Base-by-base conservation (phyloP, 1,139 yeast genomes). In the Protomyces inouyei region DNA sequence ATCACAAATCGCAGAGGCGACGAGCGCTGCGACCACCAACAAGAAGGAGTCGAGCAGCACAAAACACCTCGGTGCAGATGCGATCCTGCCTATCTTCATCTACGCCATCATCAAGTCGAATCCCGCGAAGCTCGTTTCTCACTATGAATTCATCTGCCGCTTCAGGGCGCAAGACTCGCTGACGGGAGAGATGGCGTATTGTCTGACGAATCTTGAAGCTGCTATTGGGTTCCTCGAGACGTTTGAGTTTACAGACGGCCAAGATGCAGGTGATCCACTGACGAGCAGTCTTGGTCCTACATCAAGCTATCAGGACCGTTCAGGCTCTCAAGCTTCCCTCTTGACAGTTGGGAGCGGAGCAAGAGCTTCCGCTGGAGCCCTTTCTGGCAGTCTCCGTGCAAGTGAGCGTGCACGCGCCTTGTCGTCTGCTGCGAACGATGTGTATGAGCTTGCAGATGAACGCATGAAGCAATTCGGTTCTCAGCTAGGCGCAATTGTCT, bases 191-290 rank as follows among this genome's bases (percentile, higher is more conserved):
- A 77, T 82, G 45, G 73, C 82, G 38, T 85, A 83, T 71, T 84
- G 85, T 57, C 72, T 85, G 60, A 85, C 89, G 1, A 85, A 85
- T 70, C 74, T 83, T 55, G 88, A 85, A 69, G 90, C 89, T 0
- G 82, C 87, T 2, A 73, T 84, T 23, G 79, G 80, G 18, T 83
- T 83, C 67, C 70, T 83, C 14, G 80, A 81, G 54, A 76, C 80
- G 18, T 76, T 81, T 16, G 68, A 67, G 37, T 35, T 61, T n/a
- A 45, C 52, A 14, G 59, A 54, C 16, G 59, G 55, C 12, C 28
- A 32, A 16, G n/a, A 38, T 8, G 55, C 46, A 3, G 25, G 37
- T 8, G 59, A 60, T 46, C 55, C 59, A 10, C 51, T 55, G 28
- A 43, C 53, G 16, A 40, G 21, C 48, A 25, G 35, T 12, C n/a